Percentiles rank a stretch among this genome's conserved stretches.
These are phyloP conservation scores for Tolypocladium ophioglossoides DNA, from an alignment of 2,329 filamentous ascomycete species.

Conservation along the genomic window DNA sequence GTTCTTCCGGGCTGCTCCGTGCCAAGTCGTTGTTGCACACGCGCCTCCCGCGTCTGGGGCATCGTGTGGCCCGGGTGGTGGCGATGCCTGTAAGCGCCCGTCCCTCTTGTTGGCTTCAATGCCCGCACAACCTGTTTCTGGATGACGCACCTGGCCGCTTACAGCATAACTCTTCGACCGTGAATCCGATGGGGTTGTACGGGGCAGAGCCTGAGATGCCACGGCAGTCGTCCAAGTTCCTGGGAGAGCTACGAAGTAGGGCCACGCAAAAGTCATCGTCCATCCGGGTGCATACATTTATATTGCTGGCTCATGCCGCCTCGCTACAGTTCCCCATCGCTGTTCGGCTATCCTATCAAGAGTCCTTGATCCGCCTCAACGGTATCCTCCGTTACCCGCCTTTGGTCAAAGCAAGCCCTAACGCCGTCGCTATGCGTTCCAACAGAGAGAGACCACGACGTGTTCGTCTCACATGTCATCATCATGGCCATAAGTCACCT, in stretches of 20 bases:
- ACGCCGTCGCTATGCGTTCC: conserved; percentile 18
- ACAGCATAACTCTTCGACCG: not conserved
- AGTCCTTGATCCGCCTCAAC: not conserved
- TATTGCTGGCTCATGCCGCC: no score
- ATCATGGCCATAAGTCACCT: not conserved
- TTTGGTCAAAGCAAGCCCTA: conserved; percentile 1
- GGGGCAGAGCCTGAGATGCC: not conserved
- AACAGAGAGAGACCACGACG: not conserved
- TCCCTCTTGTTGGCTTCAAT: not conserved
- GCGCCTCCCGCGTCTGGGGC: no score
- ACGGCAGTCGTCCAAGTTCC: no score
- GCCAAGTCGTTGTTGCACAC: no score
- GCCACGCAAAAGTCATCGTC: not conserved
- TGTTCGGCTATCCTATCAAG: not conserved
- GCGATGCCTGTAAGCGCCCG: not conserved
- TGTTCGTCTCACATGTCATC: not conserved
- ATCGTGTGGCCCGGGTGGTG: not conserved
- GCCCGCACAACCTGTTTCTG: not conserved
- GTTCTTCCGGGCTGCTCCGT: no score
- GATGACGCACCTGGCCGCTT: not conserved
- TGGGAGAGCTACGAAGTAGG: no score
- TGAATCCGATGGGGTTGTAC: not conserved
- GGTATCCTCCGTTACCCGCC: not conserved
- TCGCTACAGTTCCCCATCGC: no score
- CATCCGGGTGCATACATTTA: not conserved